Base-by-base conservation (phyloP, 192 early-diverging fungal genomes). In the Gonapodya prolifera region DNA sequence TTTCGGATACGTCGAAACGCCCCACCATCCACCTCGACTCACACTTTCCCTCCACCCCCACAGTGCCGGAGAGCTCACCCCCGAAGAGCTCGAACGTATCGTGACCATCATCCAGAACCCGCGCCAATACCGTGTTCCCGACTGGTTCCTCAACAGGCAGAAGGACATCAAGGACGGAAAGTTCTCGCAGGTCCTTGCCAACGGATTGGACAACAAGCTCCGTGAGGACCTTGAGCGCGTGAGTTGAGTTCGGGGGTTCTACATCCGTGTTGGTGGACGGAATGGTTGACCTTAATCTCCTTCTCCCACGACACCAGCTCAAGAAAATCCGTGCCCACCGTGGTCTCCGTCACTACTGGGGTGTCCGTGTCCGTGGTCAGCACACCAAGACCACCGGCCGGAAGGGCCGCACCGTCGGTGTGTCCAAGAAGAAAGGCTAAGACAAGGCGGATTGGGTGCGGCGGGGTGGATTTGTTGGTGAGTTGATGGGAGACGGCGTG, bases 351-450 rank as follows among this genome's bases (percentile, higher is more conserved):
- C 96, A 99, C 92, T 92, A 89, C 87, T 95, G 93, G 92, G 95
- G 95, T 87, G 85, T 99, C 85, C 94, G 95, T 90, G 97, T 99
- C 81, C 93, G 97, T 89, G 97, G 97, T 89, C 97, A 99, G 87
- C 97, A 99, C 91, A 97, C 97, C 87, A 99, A 99, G 90, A 99
- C 96, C 86, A 99, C 96, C 75, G 96, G 97, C 85, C 93, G 97
- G 82, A 90, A 93, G 79, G 97, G 97, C 83, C 88, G 94, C 84
- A 93, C 92, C 80, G 95, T 99, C 84, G 96, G 95, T 95, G 94
- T 95, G 82, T 90, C 94, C 89, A 98, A 97, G 93, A 99, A 97
- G 95, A 97, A 97, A 85, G 88, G 88, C n/a, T 76, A 13, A 8
- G 36, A 77, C 74, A 75, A 16, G 13, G 32, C 30, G 45, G 31